A percentile compares a stretch with the other conserved stretches of the same genome.
These are phyloP conservation scores for Lotus japonicus DNA, from an alignment of 306 rosid species.

Conservation along the genomic window DNA sequence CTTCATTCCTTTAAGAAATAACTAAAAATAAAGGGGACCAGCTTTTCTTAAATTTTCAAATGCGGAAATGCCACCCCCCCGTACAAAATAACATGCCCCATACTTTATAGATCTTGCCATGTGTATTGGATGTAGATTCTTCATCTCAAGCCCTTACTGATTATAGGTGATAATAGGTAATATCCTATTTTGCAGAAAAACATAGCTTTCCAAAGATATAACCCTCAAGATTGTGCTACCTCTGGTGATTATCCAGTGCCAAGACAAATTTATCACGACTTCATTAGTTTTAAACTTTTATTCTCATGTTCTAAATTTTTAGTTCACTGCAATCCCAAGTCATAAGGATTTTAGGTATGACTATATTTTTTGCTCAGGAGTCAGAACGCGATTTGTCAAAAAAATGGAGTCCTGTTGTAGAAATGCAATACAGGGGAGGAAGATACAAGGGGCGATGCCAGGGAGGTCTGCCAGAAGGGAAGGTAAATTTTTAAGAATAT, in stretches of 20 bases:
- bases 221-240: background rate
- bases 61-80: too few relatives aligned
- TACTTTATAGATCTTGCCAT: background rate
- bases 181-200: background rate
- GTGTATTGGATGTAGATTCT: background rate
- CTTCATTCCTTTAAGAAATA: background rate
- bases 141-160: background rate
- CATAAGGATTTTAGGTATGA: conserved; percentile 11
- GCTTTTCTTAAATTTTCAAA: too few relatives aligned
- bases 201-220: background rate
- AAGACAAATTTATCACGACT: background rate
- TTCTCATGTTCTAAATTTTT: background rate
- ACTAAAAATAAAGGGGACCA: background rate
- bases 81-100: background rate
- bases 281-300: background rate
- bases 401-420: conserved; percentile 82
- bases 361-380: conserved; percentile 46
- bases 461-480: conserved; percentile 98
- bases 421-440: conserved; percentile 90
- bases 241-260: background rate
- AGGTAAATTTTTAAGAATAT: conserved; percentile 39
- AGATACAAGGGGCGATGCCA: conserved; percentile 82
- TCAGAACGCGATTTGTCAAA: conserved; percentile 85
- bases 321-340: conserved; percentile 10
- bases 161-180: background rate